Base-by-base conservation (phyloP, 2,329 filamentous ascomycete species). In the Claviceps fusiformis region DNA sequence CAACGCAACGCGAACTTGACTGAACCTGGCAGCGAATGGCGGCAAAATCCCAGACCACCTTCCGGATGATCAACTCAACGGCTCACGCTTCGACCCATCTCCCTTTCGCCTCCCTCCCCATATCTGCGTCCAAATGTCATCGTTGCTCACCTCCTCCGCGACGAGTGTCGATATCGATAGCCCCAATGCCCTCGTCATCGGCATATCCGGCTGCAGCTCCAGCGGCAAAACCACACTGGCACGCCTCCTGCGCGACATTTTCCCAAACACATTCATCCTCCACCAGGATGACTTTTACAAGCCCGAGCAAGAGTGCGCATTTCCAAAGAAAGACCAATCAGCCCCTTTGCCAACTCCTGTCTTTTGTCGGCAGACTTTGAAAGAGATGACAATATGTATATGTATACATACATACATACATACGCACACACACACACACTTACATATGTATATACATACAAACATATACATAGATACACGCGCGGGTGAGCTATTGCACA, bases 271-370 rank as follows among this genome's bases (percentile, higher is more conserved):
- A 17, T 92, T 90, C 65, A 87, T 97, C 64, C 78, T 98, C 27
- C 93, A 98, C 68, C 83, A 95, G 68, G 93, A 98, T 73, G 93
- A 98, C 70, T 98, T 97, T 68, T 98, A 95, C 73, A 83, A 82
- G 60, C 76, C 87, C 1, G 92, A 97, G 66, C 71, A 78, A 35
- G 78, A 89, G 79, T 88, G 64, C 65, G 77, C 70, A 15, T 37
- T 13, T 37, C 35, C 35, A 24, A 24, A 24, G 24, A 24, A 24
- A 24, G 24, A 24, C 24, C 24, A 24, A 24, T 2, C 24, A 24
- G 24, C 24, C 24, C 24, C 24, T 24, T 24, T 24, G 24, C 24
- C 24, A 24, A 10, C 10, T 37, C 35, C 7, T 37, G 10, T 37
- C 8, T 37, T 3, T 37, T 9, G 9, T 37, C 8, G 9, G 35